A percentile compares a stretch with the other conserved stretches of the same genome.
Conservation (phyloP, 495 filamentous ascomycete species). For the Parachaetomium inaequale region DNA sequence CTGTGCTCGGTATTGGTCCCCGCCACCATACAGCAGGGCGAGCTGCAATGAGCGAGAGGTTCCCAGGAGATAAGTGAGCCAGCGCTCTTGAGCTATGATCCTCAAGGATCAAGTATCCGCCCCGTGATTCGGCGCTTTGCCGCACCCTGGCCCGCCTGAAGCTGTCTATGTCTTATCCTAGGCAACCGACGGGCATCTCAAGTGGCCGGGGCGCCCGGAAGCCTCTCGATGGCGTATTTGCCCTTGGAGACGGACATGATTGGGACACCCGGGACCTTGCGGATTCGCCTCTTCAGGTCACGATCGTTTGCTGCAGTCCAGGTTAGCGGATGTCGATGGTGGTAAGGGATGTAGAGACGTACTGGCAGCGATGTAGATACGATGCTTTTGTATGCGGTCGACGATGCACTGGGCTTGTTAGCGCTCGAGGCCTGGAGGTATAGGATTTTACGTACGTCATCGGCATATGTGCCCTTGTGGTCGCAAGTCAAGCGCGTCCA, state of each 20-base stretch:
- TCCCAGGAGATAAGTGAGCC: not conserved
- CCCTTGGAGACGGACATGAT: slow-evolving; percentile 67
- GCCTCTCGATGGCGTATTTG: slow-evolving; percentile 89
- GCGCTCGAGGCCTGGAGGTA: not conserved
- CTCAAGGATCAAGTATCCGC: not conserved
- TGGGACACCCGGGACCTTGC: slow-evolving; percentile 63
- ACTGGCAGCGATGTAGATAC: slow-evolving; percentile 76
- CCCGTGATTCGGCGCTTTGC: not conserved
- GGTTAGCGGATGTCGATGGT: not conserved
- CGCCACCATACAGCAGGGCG: not conserved
- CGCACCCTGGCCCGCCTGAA: not conserved
- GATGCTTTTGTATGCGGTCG: slow-evolving; percentile 71
- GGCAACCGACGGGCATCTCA: slow-evolving; percentile 9
- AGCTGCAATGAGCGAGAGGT: not conserved
- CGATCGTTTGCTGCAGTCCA: slow-evolving; percentile 67
- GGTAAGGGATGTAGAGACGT: slow-evolving; percentile 1
- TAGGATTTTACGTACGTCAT: slow-evolving; percentile 51
- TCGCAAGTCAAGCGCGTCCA: slow-evolving; percentile 82
- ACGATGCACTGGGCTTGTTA: slow-evolving; percentile 61
- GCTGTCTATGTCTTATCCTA: not conserved
- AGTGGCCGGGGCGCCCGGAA: slow-evolving; percentile 67
- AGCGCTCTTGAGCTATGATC: not conserved
- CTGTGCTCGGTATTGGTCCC: not conserved
- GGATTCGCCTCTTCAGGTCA: slow-evolving; percentile 72
- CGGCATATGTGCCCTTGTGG: slow-evolving; percentile 89